Evolutionary conservation across 345 rosid genomes (phyloP), one percentile per base, ranked within the genome.

Genomic region (Geranium rotundifolium): DNA sequence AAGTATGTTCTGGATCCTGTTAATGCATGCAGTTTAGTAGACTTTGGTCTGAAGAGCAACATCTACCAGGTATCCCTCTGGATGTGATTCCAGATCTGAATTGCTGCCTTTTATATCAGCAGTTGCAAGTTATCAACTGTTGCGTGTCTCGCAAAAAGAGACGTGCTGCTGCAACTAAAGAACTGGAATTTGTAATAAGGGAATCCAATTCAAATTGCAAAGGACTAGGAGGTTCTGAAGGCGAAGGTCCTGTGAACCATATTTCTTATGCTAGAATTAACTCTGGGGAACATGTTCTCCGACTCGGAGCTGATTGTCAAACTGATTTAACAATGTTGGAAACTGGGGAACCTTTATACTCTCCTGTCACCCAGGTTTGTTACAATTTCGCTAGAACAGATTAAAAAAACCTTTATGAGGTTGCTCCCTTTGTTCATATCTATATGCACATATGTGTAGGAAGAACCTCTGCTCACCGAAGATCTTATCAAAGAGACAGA

Each of bases 401-500:
- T 72, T 59, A 41, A 18, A 23, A 23, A 23, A 31, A 8, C 17
- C 19, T 55, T 60, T 59, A 61, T 63, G 57, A 37, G 27, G 39
- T 20, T 18, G 49, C 23, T 37, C 57, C 17, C 55, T 34, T 68
- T 72, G 14, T 59, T 65, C 49, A 63, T 27, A 73, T 66, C 62
- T 63, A 29, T 41, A 65, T 67, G 41, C 41, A 34, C 4, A 41
- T 64, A 57, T 55, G n/a, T 73, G 65, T 71, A 93, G 99, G 99
- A 93, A 76, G 93, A 86, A 58, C 96, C 97, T 31, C 73, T 93
- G 73, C 90, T 93, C 68, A 85, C 99, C 0, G 99, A 93, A 76
- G 99, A 93, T 79, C 87, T 90, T 74, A 90, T 90, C 27, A 84
- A 67, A 80, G 99, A 93, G 84, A 90, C 89, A 69, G 99, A 93